Conservation (phyloP, 805 yeast genomes). For the Myxozyma neglecta region DNA sequence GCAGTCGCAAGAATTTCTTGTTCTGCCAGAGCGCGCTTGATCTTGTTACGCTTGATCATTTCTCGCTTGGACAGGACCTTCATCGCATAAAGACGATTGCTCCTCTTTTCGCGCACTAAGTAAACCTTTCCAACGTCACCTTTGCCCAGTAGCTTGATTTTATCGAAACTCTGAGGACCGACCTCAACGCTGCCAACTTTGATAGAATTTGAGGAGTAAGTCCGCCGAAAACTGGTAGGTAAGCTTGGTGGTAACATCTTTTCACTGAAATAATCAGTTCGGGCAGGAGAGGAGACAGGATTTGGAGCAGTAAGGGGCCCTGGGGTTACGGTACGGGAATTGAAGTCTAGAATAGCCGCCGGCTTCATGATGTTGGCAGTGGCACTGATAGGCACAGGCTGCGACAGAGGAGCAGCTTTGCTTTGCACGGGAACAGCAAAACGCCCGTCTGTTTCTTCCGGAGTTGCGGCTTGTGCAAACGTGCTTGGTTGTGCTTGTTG, state of each 20-base stretch:
- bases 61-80: slow-evolving; percentile 86
- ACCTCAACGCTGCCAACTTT: slow-evolving; percentile 78
- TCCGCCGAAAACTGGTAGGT: slow-evolving; percentile 43
- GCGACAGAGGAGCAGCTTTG: slow-evolving; percentile 1
- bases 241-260: slow-evolving; percentile 6
- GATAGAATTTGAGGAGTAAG: slow-evolving; percentile 72
- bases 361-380: neutral
- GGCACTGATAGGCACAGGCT: slow-evolving; percentile 15
- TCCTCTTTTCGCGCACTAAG: slow-evolving; percentile 76
- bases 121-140: slow-evolving; percentile 99
- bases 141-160: slow-evolving; percentile 84
- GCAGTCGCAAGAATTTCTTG: slow-evolving; percentile 94
- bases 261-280: slow-evolving; percentile 12
- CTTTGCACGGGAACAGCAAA: neutral
- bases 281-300: neutral
- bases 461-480: neutral
- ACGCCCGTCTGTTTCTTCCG: slow-evolving; percentile 2
- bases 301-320: slow-evolving; percentile 21
- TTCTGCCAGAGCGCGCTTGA: slow-evolving; percentile 92
- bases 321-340: slow-evolving; percentile 7
- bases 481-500: slow-evolving; percentile 3
- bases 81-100: slow-evolving; percentile 83
- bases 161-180: slow-evolving; percentile 82
- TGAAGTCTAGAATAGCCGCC: slow-evolving; percentile 1
- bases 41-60: slow-evolving; percentile 92